Evolutionary conservation across 2,329 filamentous ascomycete genomes (phyloP).

Genomic region (Exophiala aquamarina): DNA sequence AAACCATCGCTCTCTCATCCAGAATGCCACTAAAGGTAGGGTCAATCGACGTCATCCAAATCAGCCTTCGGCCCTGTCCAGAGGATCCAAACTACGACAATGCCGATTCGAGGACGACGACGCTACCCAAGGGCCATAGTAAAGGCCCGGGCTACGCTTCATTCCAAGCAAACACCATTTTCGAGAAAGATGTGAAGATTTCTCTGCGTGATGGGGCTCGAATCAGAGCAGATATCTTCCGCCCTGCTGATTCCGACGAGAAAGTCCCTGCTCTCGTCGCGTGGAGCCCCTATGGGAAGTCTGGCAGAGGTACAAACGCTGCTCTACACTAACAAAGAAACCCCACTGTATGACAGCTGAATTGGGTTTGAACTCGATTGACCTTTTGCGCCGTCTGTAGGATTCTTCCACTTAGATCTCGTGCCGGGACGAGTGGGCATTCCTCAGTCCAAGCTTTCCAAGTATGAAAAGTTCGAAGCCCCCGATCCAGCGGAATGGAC

Average conservation of each 20-base stretch:
- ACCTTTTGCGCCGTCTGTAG: no score
- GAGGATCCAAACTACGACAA: no score
- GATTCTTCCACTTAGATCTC: slow-evolving; percentile 13
- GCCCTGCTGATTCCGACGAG: slow-evolving; percentile 14
- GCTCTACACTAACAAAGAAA: no score
- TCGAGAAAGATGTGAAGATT: slow-evolving; percentile 28
- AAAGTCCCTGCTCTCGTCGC: slow-evolving; percentile 30
- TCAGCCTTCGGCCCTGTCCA: no score
- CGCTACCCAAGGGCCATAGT: no score
- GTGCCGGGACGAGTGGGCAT: slow-evolving; percentile 20
- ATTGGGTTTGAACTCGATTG: no score
- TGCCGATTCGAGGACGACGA: no score
- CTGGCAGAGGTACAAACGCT: slow-evolving; percentile 18
- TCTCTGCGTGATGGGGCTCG: slow-evolving; percentile 28
- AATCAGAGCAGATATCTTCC: slow-evolving; percentile 30
- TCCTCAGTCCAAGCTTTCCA: slow-evolving; percentile 6
- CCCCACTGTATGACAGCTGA: no score
- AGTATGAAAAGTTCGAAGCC: slow-evolving; percentile 25
- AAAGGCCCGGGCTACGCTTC: not conserved
- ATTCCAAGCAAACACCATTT: slow-evolving; percentile 8
- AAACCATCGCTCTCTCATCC: no score
- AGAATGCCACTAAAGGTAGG: no score
- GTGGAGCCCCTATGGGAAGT: slow-evolving; percentile 34
- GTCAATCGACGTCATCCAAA: no score
- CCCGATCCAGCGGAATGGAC: slow-evolving; percentile 33